Evolutionary conservation across 2,329 filamentous ascomycete genomes (phyloP).

Genomic region (Hypoxylon sp.): DNA sequence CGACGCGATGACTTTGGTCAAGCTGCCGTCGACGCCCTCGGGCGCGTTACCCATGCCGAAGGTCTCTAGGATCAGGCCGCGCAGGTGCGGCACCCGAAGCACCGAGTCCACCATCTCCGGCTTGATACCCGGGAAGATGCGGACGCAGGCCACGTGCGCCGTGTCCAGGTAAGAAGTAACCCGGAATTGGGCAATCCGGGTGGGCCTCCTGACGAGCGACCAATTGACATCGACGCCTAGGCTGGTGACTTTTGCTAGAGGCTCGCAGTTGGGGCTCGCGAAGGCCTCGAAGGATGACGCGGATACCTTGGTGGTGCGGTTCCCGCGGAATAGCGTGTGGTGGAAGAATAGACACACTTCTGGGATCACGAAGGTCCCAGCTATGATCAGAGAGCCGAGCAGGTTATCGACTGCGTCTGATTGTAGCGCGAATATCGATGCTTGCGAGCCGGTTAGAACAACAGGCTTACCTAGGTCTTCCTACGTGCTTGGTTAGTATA

Average conservation of each 20-base stretch:
- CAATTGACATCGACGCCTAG: constrained; percentile 86
- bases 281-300: constrained; percentile 91
- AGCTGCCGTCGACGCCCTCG: constrained; percentile 81
- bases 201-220: constrained; percentile 82
- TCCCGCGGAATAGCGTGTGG: constrained; percentile 89
- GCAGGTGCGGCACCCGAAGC: constrained; percentile 80
- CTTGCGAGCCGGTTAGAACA: constrained; percentile 85
- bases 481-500: constrained; percentile 25
- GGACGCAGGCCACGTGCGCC: constrained; percentile 88
- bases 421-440: constrained; percentile 90
- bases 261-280: constrained; percentile 86
- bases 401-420: constrained; percentile 94
- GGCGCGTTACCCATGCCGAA: constrained; percentile 95
- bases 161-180: constrained; percentile 84
- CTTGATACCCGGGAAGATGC: constrained; percentile 92
- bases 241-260: constrained; percentile 85
- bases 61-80: constrained; percentile 88
- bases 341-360: constrained; percentile 97
- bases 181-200: constrained; percentile 79
- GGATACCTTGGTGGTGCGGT: constrained; percentile 89
- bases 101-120: constrained; percentile 94
- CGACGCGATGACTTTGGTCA: constrained; percentile 82
- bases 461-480: constrained; percentile 89
- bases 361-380: constrained; percentile 91
- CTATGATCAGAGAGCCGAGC: constrained; percentile 88